Conservation (phyloP, 768 basidiomycete species). For the Dacryopinax spathularia region DNA sequence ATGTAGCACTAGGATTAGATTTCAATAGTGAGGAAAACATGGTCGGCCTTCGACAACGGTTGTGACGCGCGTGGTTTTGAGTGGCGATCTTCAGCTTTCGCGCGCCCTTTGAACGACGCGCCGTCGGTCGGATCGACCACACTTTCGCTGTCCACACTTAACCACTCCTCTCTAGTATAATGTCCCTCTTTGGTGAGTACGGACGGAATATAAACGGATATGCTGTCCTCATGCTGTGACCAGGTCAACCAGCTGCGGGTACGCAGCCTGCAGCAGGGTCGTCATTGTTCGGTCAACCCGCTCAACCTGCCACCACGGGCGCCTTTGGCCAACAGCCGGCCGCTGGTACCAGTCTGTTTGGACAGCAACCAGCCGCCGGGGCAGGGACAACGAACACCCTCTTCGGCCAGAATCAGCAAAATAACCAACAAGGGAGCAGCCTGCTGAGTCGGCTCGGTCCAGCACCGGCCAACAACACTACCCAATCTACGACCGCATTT, state of each 20-base stretch:
- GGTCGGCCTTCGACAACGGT: too few species aligned
- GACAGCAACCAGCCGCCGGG: neutral
- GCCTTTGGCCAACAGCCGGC: neutral
- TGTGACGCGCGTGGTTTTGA: neutral
- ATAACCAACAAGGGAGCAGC: neutral
- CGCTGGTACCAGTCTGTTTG: neutral
- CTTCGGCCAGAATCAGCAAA: neutral
- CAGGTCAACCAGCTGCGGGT: neutral
- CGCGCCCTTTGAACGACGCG: neutral
- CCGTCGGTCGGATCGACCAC: neutral
- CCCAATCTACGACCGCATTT: slow-evolving; percentile 21
- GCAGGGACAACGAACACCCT: neutral
- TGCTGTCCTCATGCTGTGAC: neutral
- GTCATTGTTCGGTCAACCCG: slow-evolving; percentile 38
- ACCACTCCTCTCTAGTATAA: neutral
- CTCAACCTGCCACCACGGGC: slow-evolving; percentile 9
- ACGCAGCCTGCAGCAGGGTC: slow-evolving; percentile 21
- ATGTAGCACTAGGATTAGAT: slow-evolving; percentile 2
- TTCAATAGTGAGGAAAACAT: too few species aligned
- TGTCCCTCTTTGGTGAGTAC: neutral
- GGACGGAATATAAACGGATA: neutral
- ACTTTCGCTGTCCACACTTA: neutral
- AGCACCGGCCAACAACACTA: neutral
- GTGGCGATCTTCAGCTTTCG: neutral
- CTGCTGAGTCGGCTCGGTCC: neutral